These are phyloP conservation scores for Clausena lansium DNA, from an alignment of 345 rosid genomes.

Conservation along the genomic window DNA sequence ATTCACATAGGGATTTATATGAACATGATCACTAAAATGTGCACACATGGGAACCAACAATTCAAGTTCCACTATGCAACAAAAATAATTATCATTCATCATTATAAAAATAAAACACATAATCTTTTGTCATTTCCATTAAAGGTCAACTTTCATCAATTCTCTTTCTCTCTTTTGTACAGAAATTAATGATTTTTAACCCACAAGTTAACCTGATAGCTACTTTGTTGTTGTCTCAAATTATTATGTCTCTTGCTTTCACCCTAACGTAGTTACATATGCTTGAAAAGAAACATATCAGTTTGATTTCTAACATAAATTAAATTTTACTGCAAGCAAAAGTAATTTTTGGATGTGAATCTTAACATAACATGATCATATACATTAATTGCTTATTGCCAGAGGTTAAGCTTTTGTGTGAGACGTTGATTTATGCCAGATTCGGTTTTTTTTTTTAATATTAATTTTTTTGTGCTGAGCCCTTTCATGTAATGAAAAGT, in stretches of 20 bases:
- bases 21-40: conserved; percentile 31
- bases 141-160: conserved; percentile 21
- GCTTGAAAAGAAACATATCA: neutral
- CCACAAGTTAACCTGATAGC: neutral
- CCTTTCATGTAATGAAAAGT: neutral
- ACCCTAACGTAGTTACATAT: conserved; percentile 6
- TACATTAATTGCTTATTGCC: too few species aligned
- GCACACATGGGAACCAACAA: conserved; percentile 35
- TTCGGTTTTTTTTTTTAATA: too few species aligned
- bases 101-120: neutral
- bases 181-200: too few species aligned
- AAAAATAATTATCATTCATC: conserved; percentile 25
- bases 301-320: too few species aligned
- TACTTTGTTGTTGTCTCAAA: conserved; percentile 24
- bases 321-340: too few species aligned
- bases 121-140: conserved; percentile 23
- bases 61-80: conserved; percentile 12
- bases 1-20: neutral
- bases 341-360: too few species aligned
- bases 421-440: neutral
- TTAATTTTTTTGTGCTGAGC: too few species aligned
- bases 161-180: neutral
- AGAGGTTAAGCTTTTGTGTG: neutral
- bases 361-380: too few species aligned
- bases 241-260: conserved; percentile 24